Evolutionary conservation across 2,329 filamentous ascomycete genomes (phyloP).

Genomic region (Fusarium sp.): DNA sequence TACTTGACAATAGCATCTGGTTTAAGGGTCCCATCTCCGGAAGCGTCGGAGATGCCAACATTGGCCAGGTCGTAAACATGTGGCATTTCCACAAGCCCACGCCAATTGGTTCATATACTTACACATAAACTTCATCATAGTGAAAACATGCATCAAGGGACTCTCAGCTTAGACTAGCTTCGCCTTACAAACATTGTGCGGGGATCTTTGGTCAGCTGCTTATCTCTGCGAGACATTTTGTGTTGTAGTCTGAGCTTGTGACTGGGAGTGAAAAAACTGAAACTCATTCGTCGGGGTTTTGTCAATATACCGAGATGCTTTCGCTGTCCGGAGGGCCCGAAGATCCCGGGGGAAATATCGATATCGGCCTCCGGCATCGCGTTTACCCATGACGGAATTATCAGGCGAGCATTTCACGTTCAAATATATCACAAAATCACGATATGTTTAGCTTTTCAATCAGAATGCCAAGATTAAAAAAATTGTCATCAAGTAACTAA

Average conservation of each 20-base stretch:
- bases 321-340: conserved; percentile 5
- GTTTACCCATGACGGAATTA: background rate
- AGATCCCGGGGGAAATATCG: background rate
- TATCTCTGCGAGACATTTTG: background rate
- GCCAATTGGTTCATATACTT: background rate
- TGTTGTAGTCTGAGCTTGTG: background rate
- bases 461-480: background rate
- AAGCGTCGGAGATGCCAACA: conserved; percentile 24
- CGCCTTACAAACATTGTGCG: conserved; percentile 19
- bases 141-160: background rate
- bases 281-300: background rate
- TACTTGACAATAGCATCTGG: conserved; percentile 13
- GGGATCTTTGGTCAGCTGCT: conserved; percentile 18
- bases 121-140: background rate
- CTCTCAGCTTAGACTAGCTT: conserved; percentile 3
- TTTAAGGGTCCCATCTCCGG: conserved; percentile 7
- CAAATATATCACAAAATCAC: background rate
- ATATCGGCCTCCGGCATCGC: background rate
- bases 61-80: conserved; percentile 18
- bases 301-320: background rate
- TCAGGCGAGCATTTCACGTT: background rate
- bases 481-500: background rate
- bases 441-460: background rate
- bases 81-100: conserved; percentile 1
- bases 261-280: background rate